These are phyloP conservation scores for Lipomyces yamadae DNA, from an alignment of 805 yeast species.

Conservation along the genomic window DNA sequence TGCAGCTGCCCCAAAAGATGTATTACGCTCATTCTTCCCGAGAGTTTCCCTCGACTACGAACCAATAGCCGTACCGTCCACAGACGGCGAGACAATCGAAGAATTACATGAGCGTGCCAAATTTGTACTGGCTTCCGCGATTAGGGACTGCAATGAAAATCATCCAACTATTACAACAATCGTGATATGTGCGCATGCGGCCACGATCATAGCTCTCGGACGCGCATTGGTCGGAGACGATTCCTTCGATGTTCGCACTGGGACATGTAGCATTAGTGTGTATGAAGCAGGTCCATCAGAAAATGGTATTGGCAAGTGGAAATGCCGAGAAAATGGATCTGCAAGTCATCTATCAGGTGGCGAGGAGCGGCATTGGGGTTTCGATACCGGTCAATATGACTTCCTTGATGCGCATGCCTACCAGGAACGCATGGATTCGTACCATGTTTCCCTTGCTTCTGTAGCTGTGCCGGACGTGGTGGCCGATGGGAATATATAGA, in stretches of 20 bases:
- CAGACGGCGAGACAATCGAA: conserved; percentile 72
- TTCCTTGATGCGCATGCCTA: conserved; percentile 34
- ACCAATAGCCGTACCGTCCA: conserved; percentile 63
- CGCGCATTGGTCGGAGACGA: conserved; percentile 65
- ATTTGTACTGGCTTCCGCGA: conserved; percentile 59
- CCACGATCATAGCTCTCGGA: conserved; percentile 86
- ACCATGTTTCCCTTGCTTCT: neutral
- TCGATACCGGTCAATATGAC: conserved; percentile 45
- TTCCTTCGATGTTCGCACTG: conserved; percentile 66
- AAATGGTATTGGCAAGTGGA: conserved; percentile 56
- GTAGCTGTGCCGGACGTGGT: neutral
- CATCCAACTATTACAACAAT: conserved; percentile 67
- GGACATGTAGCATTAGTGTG: conserved; percentile 82
- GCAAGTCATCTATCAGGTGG: conserved; percentile 73
- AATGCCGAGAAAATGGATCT: conserved; percentile 68
- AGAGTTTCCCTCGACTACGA: conserved; percentile 54
- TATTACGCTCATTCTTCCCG: conserved; percentile 60
- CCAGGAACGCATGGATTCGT: conserved; percentile 4
- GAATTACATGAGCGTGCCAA: conserved; percentile 69
- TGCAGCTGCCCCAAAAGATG: conserved; percentile 57
- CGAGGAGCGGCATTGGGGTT: conserved; percentile 94
- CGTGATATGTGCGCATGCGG: conserved; percentile 89
- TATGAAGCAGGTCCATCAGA: conserved; percentile 47
- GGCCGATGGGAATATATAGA: neutral
- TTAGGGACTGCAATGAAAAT: conserved; percentile 60